Base-by-base conservation (phyloP, 129 eudicot species). In the Deinandra increscens region DNA sequence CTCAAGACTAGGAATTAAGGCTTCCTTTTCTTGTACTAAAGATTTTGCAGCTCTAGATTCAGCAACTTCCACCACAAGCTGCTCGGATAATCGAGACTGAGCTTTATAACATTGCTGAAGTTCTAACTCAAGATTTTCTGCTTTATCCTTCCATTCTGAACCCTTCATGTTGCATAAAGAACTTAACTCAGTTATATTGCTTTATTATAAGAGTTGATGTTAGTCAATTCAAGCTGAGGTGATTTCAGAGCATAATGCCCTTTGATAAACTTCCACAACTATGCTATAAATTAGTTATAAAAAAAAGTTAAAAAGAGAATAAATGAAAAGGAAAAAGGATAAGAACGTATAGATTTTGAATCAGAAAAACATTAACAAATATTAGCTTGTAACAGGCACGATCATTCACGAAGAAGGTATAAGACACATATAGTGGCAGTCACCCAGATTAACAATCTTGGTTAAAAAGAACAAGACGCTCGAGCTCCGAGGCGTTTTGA, bases 51-150 rank as follows among this genome's bases (percentile, higher is more conserved):
- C 83, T 83, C 98, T 76, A 58, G 86, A 84, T 60, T 92, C 98
- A 6, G 96, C 91, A 69, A 92, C 95, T 81, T 89, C 98, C 59
- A 86, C 95, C 54, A 92, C 98, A 79, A 92, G 96, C 87, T 92
- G 98, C 69, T 86, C 96, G 0, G 98, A 92, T 56, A 92, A 77
- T 60, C 95, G 95, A 63, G 96, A 66, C 73, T 92, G 98, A 81
- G 98, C 98, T 78, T 86, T 89, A 73, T 92, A 92, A 82, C 98
- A 92, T 60, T 92, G 98, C 77, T 92, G 98, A 77, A 92, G 89
- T 75, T 92, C 96, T 61, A 76, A 45, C 66, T 92, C 98, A 39
- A 92, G 88, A 63, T 73, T 79, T 83, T 92, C 96, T 66, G 91
- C 96, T 68, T 92, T 92, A 9, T 89, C 98, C 81, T 92, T 89